Evolutionary conservation across 805 yeast genomes (phyloP).

Genomic region (Candida chilensis): DNA sequence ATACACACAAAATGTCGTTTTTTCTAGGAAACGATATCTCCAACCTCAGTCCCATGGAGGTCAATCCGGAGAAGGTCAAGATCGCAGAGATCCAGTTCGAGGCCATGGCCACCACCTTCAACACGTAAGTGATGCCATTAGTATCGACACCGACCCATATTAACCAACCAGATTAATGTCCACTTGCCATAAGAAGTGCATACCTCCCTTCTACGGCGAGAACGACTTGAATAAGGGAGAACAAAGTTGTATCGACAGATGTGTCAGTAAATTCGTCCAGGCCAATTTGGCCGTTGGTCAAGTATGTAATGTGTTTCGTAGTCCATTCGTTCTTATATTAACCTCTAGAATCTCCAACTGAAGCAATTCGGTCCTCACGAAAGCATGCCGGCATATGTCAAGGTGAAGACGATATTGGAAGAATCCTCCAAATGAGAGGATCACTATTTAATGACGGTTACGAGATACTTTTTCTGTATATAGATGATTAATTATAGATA

Average conservation of each 20-base stretch:
- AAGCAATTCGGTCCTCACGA: too few species aligned
- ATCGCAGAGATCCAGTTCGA: constrained; percentile 61
- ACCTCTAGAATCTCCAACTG: too few species aligned
- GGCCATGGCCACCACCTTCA: constrained; percentile 51
- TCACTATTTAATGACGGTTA: too few species aligned
- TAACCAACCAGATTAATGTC: constrained; percentile 31
- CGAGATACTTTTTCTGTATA: too few species aligned
- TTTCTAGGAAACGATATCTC: constrained; percentile 37
- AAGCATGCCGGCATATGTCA: too few species aligned
- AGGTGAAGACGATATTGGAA: too few species aligned
- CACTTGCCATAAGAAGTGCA: constrained; percentile 68
- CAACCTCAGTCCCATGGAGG: constrained; percentile 32
- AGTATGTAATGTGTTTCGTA: too few species aligned
- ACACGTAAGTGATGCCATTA: constrained; percentile 18
- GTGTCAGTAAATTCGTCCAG: constrained; percentile 75
- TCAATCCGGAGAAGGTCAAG: constrained; percentile 51
- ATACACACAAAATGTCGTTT: too few species aligned
- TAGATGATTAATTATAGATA: too few species aligned
- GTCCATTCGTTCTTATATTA: too few species aligned
- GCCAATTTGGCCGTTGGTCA: constrained; percentile 61
- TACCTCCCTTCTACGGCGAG: constrained; percentile 81
- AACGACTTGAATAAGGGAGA: constrained; percentile 83
- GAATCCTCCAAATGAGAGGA: too few species aligned
- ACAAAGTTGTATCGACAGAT: constrained; percentile 71
- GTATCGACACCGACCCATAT: neutral